Evolutionary conservation across 805 yeast species (phyloP), one percentile per base, ranked within the genome.

Genomic region (Metschnikowia cerradonensis): DNA sequence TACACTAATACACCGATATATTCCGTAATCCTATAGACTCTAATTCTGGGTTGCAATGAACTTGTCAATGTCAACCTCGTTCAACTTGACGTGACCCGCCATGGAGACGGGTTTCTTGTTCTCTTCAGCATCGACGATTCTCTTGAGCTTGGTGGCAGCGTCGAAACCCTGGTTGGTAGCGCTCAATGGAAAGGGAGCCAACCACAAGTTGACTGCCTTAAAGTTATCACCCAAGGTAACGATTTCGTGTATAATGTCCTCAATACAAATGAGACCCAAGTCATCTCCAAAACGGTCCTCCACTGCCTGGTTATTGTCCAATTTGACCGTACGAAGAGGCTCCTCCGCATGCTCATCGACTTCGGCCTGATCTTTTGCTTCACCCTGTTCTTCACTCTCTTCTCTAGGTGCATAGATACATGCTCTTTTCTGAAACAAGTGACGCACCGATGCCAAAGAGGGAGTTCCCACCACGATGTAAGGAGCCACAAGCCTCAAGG

Each of bases 171-270:
- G 76, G 42, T 85, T 82, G 35, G 89, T 92, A 34, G 83, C 76
- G 55, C 78, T 83, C 60, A 88, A 74, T 60, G 77, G 73, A 72
- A 88, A 86, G 36, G 95, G 94, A 52, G 78, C 75, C 60, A 88
- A 65, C 76, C 89, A 87, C 59, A 75, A 73, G 52, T 78, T 73
- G 51, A 82, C 81, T 30, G 68, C 68, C 59, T 82, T 81, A 73
- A 88, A 88, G 54, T 77, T 70, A 23, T 81, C 88, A 17, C 90
- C 87, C 58, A 86, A 61, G 15, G 82, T 66, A 19, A 73, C 75
- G 48, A 88, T 75, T 68, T 87, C 92, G 62, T 84, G 89, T 49
- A 88, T 80, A 50, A 88, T 75, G 68, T 88, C 95, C 71, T 88
- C 94, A 17, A 86, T 78, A 80, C 95, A 88, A 55, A 88, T 82